Conservation (phyloP, 768 basidiomycete species). For the Lactarius sp. region DNA sequence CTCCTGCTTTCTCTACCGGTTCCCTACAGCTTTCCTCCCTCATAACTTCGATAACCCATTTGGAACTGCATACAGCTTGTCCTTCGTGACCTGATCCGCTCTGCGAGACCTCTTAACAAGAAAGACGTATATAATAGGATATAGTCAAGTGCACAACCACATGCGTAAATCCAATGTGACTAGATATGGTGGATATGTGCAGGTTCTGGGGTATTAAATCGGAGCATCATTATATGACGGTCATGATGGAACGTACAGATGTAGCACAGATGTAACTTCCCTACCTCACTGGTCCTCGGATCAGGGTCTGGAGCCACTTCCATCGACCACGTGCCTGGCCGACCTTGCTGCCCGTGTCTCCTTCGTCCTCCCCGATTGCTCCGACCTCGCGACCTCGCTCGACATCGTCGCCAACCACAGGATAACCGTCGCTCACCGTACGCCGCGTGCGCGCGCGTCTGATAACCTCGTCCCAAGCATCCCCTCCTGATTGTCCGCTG, state of each 20-base stretch:
- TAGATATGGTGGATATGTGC: neutral
- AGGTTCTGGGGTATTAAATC: constrained; percentile 7
- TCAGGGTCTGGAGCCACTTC: constrained; percentile 9
- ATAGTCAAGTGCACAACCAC: neutral
- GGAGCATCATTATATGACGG: constrained; percentile 11
- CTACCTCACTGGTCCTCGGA: neutral
- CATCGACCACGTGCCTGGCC: constrained; percentile 1
- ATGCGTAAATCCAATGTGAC: neutral
- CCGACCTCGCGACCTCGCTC: constrained; percentile 2
- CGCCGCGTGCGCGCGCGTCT: constrained; percentile 15
- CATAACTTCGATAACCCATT: no score
- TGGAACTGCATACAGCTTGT: no score
- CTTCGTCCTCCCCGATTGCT: neutral
- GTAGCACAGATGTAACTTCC: neutral
- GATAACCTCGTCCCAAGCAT: constrained; percentile 15
- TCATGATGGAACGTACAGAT: constrained; percentile 12
- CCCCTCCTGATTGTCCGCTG: constrained; percentile 31
- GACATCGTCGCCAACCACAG: neutral
- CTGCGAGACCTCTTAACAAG: neutral
- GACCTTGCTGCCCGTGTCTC: neutral
- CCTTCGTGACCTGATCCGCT: no score
- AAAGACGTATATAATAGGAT: neutral
- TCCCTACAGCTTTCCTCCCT: no score
- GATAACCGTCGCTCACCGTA: constrained; percentile 13
- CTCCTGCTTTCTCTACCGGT: no score